A percentile compares a stretch with the other conserved stretches of the same genome.
phyloP scores from a whole-genome alignment of 2,329 filamentous ascomycete species.

The Ceratocystis harringtonii region DNA sequence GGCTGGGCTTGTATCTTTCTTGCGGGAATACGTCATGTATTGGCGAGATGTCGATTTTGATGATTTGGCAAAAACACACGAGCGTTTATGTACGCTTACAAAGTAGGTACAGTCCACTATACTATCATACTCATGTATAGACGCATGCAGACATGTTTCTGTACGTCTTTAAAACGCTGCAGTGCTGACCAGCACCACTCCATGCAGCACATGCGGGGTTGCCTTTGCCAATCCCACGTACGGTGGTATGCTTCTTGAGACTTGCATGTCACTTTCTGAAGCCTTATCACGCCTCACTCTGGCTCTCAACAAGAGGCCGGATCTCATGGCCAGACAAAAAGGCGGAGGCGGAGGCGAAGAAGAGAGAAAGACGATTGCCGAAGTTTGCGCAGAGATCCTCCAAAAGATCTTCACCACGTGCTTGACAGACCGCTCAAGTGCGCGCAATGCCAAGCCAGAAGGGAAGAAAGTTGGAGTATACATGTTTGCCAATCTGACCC shows the following conservation, averaged over 20 bases:
- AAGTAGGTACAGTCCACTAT: constrained; percentile 42
- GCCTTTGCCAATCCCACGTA: constrained; percentile 66
- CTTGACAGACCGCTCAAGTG: constrained; percentile 61
- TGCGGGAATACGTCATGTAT: constrained; percentile 67
- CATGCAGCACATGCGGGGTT: constrained; percentile 57
- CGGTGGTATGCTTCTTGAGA: constrained; percentile 68
- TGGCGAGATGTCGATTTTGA: constrained; percentile 66
- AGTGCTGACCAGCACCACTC: not conserved
- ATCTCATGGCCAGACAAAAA: constrained; percentile 41
- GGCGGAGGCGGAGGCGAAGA: constrained; percentile 38
- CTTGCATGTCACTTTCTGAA: constrained; percentile 67
- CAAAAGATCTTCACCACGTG: constrained; percentile 86
- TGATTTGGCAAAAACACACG: constrained; percentile 60
- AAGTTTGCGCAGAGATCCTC: constrained; percentile 75
- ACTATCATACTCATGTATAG: not conserved
- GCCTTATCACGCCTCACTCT: constrained; percentile 72
- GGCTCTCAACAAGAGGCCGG: constrained; percentile 64
- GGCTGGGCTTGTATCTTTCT: constrained; percentile 63
- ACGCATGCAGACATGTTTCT: not conserved
- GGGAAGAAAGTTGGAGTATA: constrained; percentile 83
- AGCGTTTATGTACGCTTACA: constrained; percentile 56
- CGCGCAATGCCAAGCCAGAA: constrained; percentile 52
- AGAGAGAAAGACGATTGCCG: constrained; percentile 63
- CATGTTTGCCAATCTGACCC: constrained; percentile 76
- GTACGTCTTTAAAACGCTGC: not conserved